A percentile compares a stretch with the other conserved stretches of the same genome.
phyloP scores from a whole-genome alignment of 139 green algal species.

The Gonium pectorale region DNA sequence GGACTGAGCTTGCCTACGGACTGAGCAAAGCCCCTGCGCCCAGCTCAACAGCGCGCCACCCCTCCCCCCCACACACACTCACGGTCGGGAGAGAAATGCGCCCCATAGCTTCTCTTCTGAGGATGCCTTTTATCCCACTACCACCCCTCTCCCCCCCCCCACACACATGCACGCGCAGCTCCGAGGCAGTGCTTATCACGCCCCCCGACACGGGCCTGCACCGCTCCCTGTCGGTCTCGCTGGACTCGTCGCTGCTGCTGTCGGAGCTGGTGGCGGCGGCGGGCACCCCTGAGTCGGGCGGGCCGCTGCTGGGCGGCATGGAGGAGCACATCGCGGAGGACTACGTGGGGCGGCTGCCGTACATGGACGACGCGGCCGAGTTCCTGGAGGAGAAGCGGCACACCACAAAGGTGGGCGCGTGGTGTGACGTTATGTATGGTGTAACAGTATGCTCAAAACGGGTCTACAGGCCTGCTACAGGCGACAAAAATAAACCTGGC shows the following conservation, averaged over 20 bases:
- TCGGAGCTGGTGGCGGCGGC: slow-evolving; percentile 12
- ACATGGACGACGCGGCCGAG: slow-evolving; percentile 5
- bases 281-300: neutral
- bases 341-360: neutral
- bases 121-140: neutral
- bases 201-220: slow-evolving; percentile 35
- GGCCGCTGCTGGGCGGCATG: neutral
- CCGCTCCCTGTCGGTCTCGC: neutral
- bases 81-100: neutral
- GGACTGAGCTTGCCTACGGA: too few relatives aligned
- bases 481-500: too few relatives aligned
- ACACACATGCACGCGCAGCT: slow-evolving; percentile 4
- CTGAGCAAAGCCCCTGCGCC: too few relatives aligned
- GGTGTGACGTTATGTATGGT: too few relatives aligned
- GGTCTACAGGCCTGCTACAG: too few relatives aligned
- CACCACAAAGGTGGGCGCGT: slow-evolving; percentile 3
- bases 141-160: neutral
- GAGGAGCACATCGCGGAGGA: neutral
- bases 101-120: too few relatives aligned
- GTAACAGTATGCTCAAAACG: too few relatives aligned
- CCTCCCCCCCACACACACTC: too few relatives aligned
- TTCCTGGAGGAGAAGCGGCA: neutral
- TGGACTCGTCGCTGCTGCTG: slow-evolving; percentile 19
- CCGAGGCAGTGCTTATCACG: slow-evolving; percentile 27
- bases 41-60: too few relatives aligned